A percentile compares a stretch with the other conserved stretches of the same genome.
Evolutionary conservation across 371 early-diverging fungal species (phyloP).

Genomic region (Mortierella sp.): DNA sequence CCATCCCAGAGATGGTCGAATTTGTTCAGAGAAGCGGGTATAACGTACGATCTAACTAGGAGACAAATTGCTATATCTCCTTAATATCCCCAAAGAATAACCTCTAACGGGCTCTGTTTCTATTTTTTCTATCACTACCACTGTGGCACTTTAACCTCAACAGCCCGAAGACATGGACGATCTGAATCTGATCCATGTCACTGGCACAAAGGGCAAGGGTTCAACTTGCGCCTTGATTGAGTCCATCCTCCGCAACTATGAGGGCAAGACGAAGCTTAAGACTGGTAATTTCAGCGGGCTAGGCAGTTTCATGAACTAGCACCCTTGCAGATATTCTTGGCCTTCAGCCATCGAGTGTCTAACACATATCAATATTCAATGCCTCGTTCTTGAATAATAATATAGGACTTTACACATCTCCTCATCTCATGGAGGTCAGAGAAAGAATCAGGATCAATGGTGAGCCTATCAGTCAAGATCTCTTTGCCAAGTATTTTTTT

Average conservation of each 20-base stretch:
- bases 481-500: constrained; percentile 91
- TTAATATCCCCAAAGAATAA: neutral
- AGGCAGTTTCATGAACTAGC: neutral
- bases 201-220: constrained; percentile 93
- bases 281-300: constrained; percentile 63
- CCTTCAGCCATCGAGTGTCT: neutral
- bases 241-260: constrained; percentile 68
- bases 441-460: constrained; percentile 97
- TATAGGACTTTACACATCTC: constrained; percentile 90
- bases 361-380: neutral
- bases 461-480: constrained; percentile 76
- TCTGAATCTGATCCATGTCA: constrained; percentile 84
- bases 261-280: constrained; percentile 60
- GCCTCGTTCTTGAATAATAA: neutral
- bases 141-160: neutral
- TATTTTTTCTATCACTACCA: neutral
- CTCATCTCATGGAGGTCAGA: constrained; percentile 92
- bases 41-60: constrained; percentile 60
- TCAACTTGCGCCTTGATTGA: constrained; percentile 82
- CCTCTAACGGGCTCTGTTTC: neutral
- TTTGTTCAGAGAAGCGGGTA: constrained; percentile 81
- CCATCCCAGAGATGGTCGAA: constrained; percentile 79
- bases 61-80: neutral
- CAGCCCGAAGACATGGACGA: constrained; percentile 65
- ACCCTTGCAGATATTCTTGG: neutral